Base-by-base conservation (phyloP, 176 grass and related monocot genomes). In the Zoysia pacifica region DNA sequence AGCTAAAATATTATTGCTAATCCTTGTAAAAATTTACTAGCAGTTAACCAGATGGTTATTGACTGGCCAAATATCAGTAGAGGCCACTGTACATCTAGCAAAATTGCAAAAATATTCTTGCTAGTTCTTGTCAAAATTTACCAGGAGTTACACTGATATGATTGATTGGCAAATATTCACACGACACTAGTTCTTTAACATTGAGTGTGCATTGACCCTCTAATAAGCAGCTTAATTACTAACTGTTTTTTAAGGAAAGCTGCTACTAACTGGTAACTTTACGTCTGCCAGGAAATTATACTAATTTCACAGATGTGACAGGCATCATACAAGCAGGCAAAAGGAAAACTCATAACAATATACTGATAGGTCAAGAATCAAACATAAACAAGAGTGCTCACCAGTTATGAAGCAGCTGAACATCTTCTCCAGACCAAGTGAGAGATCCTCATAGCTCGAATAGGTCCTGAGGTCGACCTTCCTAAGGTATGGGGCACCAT, bases 401-500 rank as follows among this genome's bases (percentile, higher is more conserved):
- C 91, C 86, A 60, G 64, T 91, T 38, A 87, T 94, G 86, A 94
- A 94, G 76, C 88, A 91, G 62, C 75, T 91, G 81, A 94, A 94
- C 91, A 94, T 94, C 73, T 91, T 88, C 82, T 94, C 91, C 16
- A 94, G 83, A 65, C 73, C 88, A 37, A 83, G 15, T 2, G 91
- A 94, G 69, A 94, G 88, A 36, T 94, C 83, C 62, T 84, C 86
- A 53, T 94, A 94, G 88, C 86, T 81, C 1, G 76, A 84, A 68
- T 91, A 94, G 2, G 67, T 94, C 79, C 90, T 94, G 48, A 94
- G 91, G 80, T 94, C 88, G n/a, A 94, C 86, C 64, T 94, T 94
- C 83, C 91, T 86, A 7, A 91, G 86, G 73, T 94, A 94, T 2
- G 88, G 88, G 2, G 88, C 91, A 49, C 91, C 91, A 86, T 94